phyloP scores from a whole-genome alignment of 2,329 filamentous ascomycete genomes.

The Neopestalotiopsis sp. region DNA sequence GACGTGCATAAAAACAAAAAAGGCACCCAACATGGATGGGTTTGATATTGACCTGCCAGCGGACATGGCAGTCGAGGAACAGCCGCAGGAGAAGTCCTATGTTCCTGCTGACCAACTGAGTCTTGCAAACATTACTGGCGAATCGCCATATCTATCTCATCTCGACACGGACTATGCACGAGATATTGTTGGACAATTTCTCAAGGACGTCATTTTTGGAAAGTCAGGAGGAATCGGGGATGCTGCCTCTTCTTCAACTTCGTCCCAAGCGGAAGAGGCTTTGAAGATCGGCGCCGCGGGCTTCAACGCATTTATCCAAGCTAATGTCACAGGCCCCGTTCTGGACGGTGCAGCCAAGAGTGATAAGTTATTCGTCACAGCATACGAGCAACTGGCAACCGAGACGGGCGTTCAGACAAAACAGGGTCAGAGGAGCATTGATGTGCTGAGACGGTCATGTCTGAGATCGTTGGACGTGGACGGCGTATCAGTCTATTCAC shows the following conservation, averaged over 20 bases:
- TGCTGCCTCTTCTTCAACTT: not conserved
- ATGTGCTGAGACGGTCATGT: conserved; percentile 46
- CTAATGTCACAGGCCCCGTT: conserved; percentile 77
- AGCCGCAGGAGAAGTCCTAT: not conserved
- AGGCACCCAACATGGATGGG: conserved; percentile 4
- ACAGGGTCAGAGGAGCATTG: conserved; percentile 21
- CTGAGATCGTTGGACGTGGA: conserved; percentile 77
- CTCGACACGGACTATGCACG: conserved; percentile 24
- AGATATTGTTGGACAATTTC: conserved; percentile 26
- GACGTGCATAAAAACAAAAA: not conserved
- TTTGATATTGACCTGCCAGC: conserved; percentile 17
- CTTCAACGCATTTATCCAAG: conserved; percentile 73
- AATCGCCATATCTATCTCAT: conserved; percentile 26
- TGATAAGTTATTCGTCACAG: conserved; percentile 38
- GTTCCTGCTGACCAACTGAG: conserved; percentile 15
- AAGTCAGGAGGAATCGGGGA: not conserved
- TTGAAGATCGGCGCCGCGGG: conserved; percentile 63
- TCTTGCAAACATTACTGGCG: conserved; percentile 19
- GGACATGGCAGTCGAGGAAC: conserved; percentile 1
- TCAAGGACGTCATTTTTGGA: conserved; percentile 20
- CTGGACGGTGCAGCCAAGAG: conserved; percentile 42
- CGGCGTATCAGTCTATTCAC: conserved; percentile 83
- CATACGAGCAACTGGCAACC: conserved; percentile 31
- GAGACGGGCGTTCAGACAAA: not conserved
- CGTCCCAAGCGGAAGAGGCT: conserved; percentile 18